Percentiles rank a stretch among this genome's conserved stretches.
phyloP scores from a whole-genome alignment of 2,329 filamentous ascomycete species.

The Cladobotryum protrusum region DNA sequence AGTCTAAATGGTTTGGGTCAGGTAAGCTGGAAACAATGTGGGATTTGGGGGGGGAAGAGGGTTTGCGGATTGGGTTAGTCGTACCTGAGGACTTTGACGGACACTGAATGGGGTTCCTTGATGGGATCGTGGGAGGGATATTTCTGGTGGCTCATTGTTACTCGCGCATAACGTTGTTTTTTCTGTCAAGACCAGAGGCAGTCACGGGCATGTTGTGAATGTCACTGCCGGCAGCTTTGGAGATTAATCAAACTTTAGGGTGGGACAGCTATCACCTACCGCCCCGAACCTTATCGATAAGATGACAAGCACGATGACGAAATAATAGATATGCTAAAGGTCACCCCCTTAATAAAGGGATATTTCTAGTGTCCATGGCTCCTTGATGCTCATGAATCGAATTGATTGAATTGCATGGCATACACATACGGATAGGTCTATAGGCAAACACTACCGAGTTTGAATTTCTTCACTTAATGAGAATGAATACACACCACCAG shows the following conservation, averaged over 20 bases:
- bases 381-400: neutral
- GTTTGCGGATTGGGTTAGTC: constrained; percentile 3
- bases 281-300: constrained; percentile 8
- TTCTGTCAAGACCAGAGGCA: neutral
- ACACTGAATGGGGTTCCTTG: constrained; percentile 74
- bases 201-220: neutral
- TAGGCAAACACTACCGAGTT: neutral
- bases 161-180: neutral
- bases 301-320: neutral
- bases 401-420: neutral
- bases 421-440: neutral
- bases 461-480: no score
- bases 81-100: constrained; percentile 68
- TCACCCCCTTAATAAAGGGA: no score
- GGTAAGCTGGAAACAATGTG: neutral
- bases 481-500: neutral
- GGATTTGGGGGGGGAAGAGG: neutral
- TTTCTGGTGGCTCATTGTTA: constrained; percentile 51
- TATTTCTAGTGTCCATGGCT: no score
- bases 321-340: neutral
- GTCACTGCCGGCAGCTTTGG: neutral
- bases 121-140: constrained; percentile 50
- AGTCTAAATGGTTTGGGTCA: constrained; percentile 48
- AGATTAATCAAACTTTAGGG: neutral
- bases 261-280: neutral